These are phyloP conservation scores for Murraya koenigii DNA, from an alignment of 345 rosid species.

Conservation along the genomic window DNA sequence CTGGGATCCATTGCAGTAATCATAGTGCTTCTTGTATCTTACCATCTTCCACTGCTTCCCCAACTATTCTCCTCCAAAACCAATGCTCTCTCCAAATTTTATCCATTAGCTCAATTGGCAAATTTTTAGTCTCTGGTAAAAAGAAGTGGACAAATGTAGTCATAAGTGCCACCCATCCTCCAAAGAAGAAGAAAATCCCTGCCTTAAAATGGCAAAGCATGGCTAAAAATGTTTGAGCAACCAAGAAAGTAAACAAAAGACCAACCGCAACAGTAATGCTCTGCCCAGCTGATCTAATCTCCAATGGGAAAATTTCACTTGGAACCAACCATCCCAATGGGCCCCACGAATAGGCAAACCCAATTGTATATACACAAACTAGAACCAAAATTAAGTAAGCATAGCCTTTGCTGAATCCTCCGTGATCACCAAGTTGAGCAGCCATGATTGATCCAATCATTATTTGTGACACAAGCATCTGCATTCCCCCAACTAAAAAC, in stretches of 20 bases:
- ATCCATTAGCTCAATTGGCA: not conserved
- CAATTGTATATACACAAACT: constrained; percentile 48
- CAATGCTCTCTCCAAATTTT: not conserved
- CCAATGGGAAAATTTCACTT: constrained; percentile 62
- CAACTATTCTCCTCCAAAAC: constrained; percentile 1
- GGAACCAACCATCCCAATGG: constrained; percentile 70
- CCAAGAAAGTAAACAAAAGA: constrained; percentile 57
- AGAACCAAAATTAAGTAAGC: not conserved
- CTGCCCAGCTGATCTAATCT: constrained; percentile 62
- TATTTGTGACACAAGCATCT: constrained; percentile 3
- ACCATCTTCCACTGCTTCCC: not conserved
- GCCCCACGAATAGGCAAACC: constrained; percentile 74
- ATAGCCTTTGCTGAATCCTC: not conserved
- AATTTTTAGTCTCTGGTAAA: constrained; percentile 32
- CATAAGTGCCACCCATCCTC: constrained; percentile 43
- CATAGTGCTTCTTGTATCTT: not conserved
- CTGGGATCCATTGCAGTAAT: no score
- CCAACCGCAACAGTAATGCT: constrained; percentile 46
- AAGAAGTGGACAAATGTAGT: constrained; percentile 33
- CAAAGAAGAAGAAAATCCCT: constrained; percentile 51
- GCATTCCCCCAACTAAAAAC: constrained; percentile 47
- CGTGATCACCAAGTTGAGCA: not conserved
- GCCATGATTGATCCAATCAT: not conserved
- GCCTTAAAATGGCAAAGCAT: constrained; percentile 57
- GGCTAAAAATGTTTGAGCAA: constrained; percentile 57